Percentiles rank a stretch among this genome's conserved stretches.
Conservation (phyloP, 2,329 filamentous ascomycete genomes). For the Pleurostoma richardsiae region DNA sequence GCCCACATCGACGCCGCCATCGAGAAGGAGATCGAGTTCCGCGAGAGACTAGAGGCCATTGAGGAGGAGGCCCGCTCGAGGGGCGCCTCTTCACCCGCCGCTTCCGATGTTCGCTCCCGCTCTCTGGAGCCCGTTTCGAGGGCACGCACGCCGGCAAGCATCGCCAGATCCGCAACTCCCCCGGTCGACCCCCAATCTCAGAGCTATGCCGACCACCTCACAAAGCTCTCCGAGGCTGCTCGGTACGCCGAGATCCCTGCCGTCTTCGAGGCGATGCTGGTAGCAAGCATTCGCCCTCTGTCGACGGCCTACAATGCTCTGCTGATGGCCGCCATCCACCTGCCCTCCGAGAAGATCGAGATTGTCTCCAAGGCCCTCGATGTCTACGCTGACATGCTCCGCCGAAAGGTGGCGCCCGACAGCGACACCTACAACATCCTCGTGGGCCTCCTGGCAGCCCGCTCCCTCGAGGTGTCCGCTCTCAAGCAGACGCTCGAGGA, state of each 20-base stretch:
- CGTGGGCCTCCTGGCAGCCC: slow-evolving; percentile 73
- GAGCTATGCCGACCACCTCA: slow-evolving; percentile 73
- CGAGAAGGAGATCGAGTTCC: slow-evolving; percentile 66
- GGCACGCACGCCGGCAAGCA: slow-evolving; percentile 36
- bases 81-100: slow-evolving; percentile 27
- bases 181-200: slow-evolving; percentile 59
- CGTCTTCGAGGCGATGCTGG: slow-evolving; percentile 86
- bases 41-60: slow-evolving; percentile 37
- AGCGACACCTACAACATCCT: slow-evolving; percentile 84
- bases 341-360: slow-evolving; percentile 74
- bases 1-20: slow-evolving; percentile 84
- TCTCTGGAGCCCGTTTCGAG: slow-evolving; percentile 36
- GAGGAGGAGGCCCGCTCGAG: slow-evolving; percentile 37
- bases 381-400: slow-evolving; percentile 95
- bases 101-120: slow-evolving; percentile 32
- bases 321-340: slow-evolving; percentile 75
- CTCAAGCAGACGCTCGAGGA: slow-evolving; percentile 72
- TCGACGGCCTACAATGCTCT: slow-evolving; percentile 89
- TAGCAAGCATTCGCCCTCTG: slow-evolving; percentile 74
- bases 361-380: slow-evolving; percentile 88
- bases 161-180: slow-evolving; percentile 54
- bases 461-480: slow-evolving; percentile 72
- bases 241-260: slow-evolving; percentile 85
- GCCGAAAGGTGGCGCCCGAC: slow-evolving; percentile 75
- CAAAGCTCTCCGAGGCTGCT: slow-evolving; percentile 63